Evolutionary conservation across 441 rosid species (phyloP).

Genomic region (Populus hybrid): DNA sequence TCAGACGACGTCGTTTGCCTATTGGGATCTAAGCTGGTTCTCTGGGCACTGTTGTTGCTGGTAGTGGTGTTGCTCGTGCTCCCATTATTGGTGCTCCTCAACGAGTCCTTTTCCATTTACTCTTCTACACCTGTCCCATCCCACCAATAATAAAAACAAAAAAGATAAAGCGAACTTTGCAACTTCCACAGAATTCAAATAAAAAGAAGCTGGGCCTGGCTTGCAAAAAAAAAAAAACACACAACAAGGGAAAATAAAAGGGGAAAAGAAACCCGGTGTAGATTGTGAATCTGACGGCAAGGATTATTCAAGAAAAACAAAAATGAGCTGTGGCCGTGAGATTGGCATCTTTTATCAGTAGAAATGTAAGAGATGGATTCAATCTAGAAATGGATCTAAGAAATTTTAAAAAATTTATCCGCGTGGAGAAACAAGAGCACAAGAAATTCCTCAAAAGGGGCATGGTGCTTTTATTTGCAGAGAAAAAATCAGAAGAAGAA

Average conservation of each 20-base stretch:
- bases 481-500: no score
- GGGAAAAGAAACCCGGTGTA: not conserved
- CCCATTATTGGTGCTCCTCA: constrained; percentile 26
- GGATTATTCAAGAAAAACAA: not conserved
- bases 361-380: not conserved
- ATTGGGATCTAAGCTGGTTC: constrained; percentile 34
- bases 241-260: not conserved
- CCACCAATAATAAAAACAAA: constrained; percentile 1
- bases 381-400: not conserved
- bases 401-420: not conserved
- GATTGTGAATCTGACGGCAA: constrained; percentile 10
- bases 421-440: not conserved
- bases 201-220: not conserved
- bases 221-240: not conserved
- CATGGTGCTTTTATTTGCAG: not conserved
- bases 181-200: constrained; percentile 20
- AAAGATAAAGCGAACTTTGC: not conserved
- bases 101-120: constrained; percentile 46
- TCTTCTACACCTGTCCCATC: constrained; percentile 34
- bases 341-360: not conserved
- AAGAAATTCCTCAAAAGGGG: not conserved
- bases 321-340: not conserved
- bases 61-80: not conserved
- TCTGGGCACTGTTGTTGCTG: constrained; percentile 23
- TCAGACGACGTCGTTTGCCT: constrained; percentile 43